These are phyloP conservation scores for Fusarium bactridioides DNA, from an alignment of 2,329 filamentous ascomycete genomes.

Conservation along the genomic window DNA sequence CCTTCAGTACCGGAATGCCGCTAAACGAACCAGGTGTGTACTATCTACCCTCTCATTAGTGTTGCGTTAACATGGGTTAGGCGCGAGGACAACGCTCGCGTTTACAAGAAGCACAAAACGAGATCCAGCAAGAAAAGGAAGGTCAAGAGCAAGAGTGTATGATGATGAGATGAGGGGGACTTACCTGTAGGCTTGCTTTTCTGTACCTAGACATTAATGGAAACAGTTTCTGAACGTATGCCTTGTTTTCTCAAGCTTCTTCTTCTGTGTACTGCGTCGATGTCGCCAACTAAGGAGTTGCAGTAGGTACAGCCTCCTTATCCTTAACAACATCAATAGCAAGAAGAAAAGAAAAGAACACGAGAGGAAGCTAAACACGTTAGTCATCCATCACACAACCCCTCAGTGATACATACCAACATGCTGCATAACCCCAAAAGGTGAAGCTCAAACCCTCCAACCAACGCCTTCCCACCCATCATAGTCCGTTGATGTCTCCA, in stretches of 20 bases:
- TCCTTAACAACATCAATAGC: constrained; percentile 33
- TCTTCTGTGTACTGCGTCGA: background rate
- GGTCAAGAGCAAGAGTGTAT: background rate
- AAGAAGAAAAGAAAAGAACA: constrained; percentile 37
- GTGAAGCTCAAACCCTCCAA: constrained; percentile 45
- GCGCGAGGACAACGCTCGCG: background rate
- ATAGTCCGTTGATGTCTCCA: constrained; percentile 46
- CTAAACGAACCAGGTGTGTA: too few species aligned
- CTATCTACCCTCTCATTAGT: background rate
- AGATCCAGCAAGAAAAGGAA: background rate
- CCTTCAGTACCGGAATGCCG: too few species aligned
- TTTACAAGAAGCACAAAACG: background rate
- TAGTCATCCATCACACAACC: background rate
- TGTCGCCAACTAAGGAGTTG: background rate
- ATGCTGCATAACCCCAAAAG: constrained; percentile 29
- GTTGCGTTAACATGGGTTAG: background rate
- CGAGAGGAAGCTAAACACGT: constrained; percentile 30
- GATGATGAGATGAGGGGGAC: background rate
- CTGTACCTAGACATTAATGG: background rate
- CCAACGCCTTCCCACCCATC: constrained; percentile 42
- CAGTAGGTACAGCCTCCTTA: background rate
- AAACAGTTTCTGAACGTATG: background rate
- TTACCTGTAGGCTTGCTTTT: background rate
- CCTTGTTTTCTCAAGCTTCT: background rate
- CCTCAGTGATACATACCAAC: constrained; percentile 15